Base-by-base conservation (phyloP, 768 basidiomycete species). In the Amanita subjunquillea region DNA sequence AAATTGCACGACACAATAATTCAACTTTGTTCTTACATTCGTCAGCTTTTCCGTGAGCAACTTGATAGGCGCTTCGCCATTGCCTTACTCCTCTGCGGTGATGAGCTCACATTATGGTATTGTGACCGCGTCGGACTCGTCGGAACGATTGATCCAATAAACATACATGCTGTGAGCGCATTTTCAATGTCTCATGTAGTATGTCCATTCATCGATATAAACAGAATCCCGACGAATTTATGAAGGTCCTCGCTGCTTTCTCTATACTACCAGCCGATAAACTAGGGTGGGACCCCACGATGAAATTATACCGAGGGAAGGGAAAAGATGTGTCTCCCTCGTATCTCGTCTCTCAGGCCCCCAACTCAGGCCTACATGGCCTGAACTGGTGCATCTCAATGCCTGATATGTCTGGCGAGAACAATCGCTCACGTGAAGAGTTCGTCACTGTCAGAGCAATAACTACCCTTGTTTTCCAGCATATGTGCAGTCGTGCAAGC, bases 111-210 rank as follows among this genome's bases (percentile, higher is more conserved):
- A 0, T 5, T 58, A 13, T 50, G 53, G 6, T 41, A 47, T 22
- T 42, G 27, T 3, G 57, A 58, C 32, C 53, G 57, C 4, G 42
- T 56, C 5, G 57, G 57, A 10, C 30, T 58, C 38, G 27, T 50
- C 8, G 45, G 39, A n/a, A 56, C 57, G 7, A 34, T 17, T 12
- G 50, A 45, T 3, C 49, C 55, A 2, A 54, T 56, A 27, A 32
- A 51, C 39, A 56, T 58, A 4, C 42, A 56, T 36, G 6, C 43
- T 27, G 57, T 56, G 17, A 43, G 49, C 12, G 39, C 12, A 46
- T 13, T 4, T 5, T 17, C 5, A 6, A 30, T 6, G 7, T 25
- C n/a, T n/a, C 23, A n/a, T 6, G 9, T 17, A 7, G 4, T 29
- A 1, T 29, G n/a, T 37, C 12, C 10, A 12, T 13, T 37, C 7